A percentile compares a stretch with the other conserved stretches of the same genome.
Conservation (phyloP, 139 green algal genomes). For the Chlamydomonas eustigma region DNA sequence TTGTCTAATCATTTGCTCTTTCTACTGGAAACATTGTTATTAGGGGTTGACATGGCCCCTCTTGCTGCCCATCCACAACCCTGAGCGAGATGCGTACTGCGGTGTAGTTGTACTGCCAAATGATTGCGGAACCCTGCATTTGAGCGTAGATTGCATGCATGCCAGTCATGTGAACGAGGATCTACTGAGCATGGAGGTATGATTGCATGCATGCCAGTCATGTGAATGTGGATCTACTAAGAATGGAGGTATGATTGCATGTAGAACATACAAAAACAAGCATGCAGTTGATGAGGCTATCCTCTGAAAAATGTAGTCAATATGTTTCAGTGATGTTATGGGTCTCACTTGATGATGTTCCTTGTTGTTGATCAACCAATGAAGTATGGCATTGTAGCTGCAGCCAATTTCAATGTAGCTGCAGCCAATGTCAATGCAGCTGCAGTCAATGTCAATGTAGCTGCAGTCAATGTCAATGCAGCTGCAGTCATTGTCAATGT, state of each 20-base stretch:
- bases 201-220: background rate
- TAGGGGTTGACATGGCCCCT: conserved; percentile 44
- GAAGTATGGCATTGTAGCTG: too few relatives aligned
- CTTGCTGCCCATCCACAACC: conserved; percentile 74
- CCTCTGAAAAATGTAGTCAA: too few relatives aligned
- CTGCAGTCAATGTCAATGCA: too few relatives aligned
- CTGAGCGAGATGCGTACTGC: conserved; percentile 61
- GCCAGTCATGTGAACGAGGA: background rate
- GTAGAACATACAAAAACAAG: background rate
- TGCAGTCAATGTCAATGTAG: too few relatives aligned
- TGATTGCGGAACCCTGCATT: background rate
- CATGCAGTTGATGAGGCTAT: too few relatives aligned
- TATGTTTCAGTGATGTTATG: too few relatives aligned
- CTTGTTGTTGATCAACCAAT: too few relatives aligned
- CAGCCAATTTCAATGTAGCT: too few relatives aligned
- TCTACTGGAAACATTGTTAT: background rate
- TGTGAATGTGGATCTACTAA: background rate
- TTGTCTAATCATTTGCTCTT: background rate
- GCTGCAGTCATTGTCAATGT: too few relatives aligned
- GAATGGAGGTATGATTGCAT: background rate
- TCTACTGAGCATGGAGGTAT: background rate
- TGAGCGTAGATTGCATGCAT: background rate
- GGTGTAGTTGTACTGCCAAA: conserved; percentile 41
- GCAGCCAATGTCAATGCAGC: too few relatives aligned
- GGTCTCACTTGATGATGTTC: too few relatives aligned